Base-by-base conservation (phyloP, 1,139 yeast species). In the Geotrichum klebahnii region DNA sequence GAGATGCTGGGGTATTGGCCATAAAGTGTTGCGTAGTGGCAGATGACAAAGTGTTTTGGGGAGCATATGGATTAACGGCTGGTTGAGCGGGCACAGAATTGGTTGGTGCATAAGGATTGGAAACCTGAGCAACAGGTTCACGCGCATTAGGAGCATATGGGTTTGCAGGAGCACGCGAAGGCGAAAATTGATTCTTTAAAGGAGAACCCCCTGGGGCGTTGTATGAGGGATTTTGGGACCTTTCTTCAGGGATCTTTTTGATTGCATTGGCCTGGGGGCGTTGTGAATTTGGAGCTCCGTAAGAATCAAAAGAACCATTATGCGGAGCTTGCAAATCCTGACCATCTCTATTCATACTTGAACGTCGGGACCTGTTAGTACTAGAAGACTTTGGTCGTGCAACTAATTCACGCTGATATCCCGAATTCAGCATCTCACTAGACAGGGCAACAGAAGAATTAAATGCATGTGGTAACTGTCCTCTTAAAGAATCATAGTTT, bases 71-170 rank as follows among this genome's bases (percentile, higher is more conserved):
- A 33, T 24, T 33, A 14, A 16, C n/a, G 26, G 23, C 41, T 22
- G 17, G 9, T 20, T 14, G 12, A 23, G 41, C 17, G 4, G 41
- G 4, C 3, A 8, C 10, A 19, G 44, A 9, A 14, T 32, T 12
- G 5, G 39, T 10, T 16, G 48, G 46, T 2, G 50, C 46, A 24
- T 47, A 47, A 17, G 44, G 48, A n/a, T 40, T 44, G n/a, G 20
- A 19, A 24, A 39, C 14, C 29, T 24, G n/a, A 4, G 51, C 33
- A 2, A 51, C 36, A 12, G 50, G 12, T 3, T 48, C 42, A 31
- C 45, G 36, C 17, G 26, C 24, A 24, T 14, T 36, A 12, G 41
- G 41, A 9, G 26, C 26, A 41, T 43, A 33, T n/a, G 45, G 52
- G 14, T 41, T 38, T 23, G 42, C 38, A 6, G 24, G 3, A 16